Conservation (phyloP, 2,329 filamentous ascomycete genomes). For the Nemania bipapillata region DNA sequence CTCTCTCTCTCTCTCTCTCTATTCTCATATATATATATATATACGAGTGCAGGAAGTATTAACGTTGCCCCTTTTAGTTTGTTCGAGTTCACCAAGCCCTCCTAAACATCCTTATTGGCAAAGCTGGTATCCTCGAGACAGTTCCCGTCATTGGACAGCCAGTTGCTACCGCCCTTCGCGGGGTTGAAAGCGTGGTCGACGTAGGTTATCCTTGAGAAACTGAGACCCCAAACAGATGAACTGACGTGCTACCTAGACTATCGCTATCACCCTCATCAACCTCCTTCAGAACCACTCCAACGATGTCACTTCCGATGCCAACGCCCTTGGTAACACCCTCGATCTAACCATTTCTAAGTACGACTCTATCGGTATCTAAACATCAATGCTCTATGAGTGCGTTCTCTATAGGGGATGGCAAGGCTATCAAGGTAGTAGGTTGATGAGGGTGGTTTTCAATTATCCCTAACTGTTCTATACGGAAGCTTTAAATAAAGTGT, state of each 20-base stretch:
- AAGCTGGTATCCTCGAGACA: constrained; percentile 26
- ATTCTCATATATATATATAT: neutral
- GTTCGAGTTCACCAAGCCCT: constrained; percentile 34
- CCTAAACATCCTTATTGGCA: constrained; percentile 36
- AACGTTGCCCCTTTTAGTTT: constrained; percentile 19
- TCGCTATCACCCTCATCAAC: constrained; percentile 12
- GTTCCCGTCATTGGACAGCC: constrained; percentile 33
- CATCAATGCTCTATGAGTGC: neutral
- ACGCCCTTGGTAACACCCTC: constrained; percentile 13
- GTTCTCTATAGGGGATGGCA: neutral
- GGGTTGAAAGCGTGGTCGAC: constrained; percentile 32
- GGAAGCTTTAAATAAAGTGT: neutral
- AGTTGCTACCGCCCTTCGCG: constrained; percentile 30
- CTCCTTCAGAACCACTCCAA: constrained; percentile 3
- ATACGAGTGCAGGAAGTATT: neutral
- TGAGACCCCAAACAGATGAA: neutral
- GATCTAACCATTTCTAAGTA: constrained; percentile 15
- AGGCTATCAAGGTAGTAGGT: neutral
- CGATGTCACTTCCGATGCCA: constrained; percentile 2
- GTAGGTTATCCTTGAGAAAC: constrained; percentile 13
- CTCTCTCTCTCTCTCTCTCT: neutral
- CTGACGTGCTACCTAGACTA: neutral
- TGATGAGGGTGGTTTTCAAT: neutral
- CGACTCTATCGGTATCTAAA: neutral
- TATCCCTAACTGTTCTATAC: neutral